Evolutionary conservation across 352 stramenopile species (phyloP).

Genomic region (Phytophthora sansomeana): DNA sequence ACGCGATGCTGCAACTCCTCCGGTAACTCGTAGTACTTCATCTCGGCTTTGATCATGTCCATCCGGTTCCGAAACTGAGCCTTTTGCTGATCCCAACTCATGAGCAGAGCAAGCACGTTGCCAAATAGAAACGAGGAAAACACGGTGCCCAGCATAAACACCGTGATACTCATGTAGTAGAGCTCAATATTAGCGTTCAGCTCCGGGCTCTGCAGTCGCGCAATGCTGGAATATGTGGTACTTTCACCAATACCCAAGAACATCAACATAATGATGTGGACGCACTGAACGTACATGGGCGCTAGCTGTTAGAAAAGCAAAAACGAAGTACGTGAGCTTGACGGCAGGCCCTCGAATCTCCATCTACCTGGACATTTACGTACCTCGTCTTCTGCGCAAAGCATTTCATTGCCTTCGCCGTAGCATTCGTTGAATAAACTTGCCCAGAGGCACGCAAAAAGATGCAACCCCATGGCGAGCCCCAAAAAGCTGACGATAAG

Average conservation of each 20-base stretch:
- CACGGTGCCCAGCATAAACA: conserved; percentile 76
- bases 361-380: neutral
- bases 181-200: conserved; percentile 53
- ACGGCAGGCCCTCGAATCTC: neutral
- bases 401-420: conserved; percentile 24
- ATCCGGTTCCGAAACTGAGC: conserved; percentile 84
- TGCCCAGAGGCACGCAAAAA: conserved; percentile 80
- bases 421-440: conserved; percentile 77
- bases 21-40: conserved; percentile 84
- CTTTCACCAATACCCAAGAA: conserved; percentile 81
- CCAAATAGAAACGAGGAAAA: conserved; percentile 83
- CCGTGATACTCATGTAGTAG: conserved; percentile 70
- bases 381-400: conserved; percentile 56
- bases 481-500: conserved; percentile 72
- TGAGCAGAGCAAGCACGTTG: conserved; percentile 80
- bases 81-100: conserved; percentile 86
- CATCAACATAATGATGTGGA: conserved; percentile 82
- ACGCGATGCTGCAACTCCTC: conserved; percentile 78
- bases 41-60: conserved; percentile 86
- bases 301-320: conserved; percentile 38
- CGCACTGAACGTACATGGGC: conserved; percentile 77
- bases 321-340: neutral
- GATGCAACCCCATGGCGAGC: conserved; percentile 71
- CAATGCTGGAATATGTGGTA: conserved; percentile 68
- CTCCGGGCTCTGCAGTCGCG: conserved; percentile 52